These are phyloP conservation scores for Brassica napus DNA, from an alignment of 345 rosid species.

Conservation along the genomic window Da-Ae NC_063449.1:8101501-8102000, in stretches of 20 bases:
- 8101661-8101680: constrained; percentile 92
- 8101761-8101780: constrained; percentile 92
- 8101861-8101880: constrained; percentile 65
- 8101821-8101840: constrained; percentile 39
- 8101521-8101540: constrained; percentile 44
- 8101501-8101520: constrained; percentile 82
- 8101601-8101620: constrained; percentile 92
- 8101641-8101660: constrained; percentile 84
- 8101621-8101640: constrained; percentile 94
- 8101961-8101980: constrained; percentile 45
- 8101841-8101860: constrained; percentile 41
- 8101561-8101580: constrained; percentile 66
- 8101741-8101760: constrained; percentile 83
- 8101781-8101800: constrained; percentile 65
- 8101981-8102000: constrained; percentile 66
- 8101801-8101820: constrained; percentile 72
- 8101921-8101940: constrained; percentile 70
- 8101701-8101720: constrained; percentile 80
- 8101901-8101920: constrained; percentile 90
- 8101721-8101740: constrained; percentile 78
- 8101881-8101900: constrained; percentile 89
- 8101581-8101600: constrained; percentile 96
- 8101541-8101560: constrained; percentile 44
- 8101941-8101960: constrained; percentile 55
- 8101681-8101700: constrained; percentile 91